These are phyloP conservation scores for Microascus cirrosus DNA, from an alignment of 2,329 filamentous ascomycete species.

Conservation along the genomic window DNA sequence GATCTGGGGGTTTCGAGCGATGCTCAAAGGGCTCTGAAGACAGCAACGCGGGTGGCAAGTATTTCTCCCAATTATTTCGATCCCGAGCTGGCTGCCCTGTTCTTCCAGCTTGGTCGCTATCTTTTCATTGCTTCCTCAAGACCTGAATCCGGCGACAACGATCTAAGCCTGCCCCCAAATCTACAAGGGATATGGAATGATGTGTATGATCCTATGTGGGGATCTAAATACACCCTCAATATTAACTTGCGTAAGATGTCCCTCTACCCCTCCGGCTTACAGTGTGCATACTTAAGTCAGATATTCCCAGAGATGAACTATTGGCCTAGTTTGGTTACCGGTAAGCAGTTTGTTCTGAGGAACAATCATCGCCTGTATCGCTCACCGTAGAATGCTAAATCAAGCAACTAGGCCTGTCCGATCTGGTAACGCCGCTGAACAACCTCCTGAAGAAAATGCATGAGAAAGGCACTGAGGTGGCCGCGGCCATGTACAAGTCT, in stretches of 20 bases:
- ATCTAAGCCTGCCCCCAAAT: conserved; percentile 23
- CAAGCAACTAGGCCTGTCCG: conserved; percentile 11
- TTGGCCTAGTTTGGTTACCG: conserved; percentile 15
- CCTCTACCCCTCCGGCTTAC: too few species aligned
- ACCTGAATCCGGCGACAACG: conserved; percentile 8
- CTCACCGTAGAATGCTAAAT: conserved; percentile 4
- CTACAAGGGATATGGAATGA: conserved; percentile 33
- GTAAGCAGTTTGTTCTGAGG: neutral
- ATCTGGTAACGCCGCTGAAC: conserved; percentile 25
- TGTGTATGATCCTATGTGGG: conserved; percentile 25
- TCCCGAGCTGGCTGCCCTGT: conserved; percentile 14
- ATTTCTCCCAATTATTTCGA: conserved; percentile 7
- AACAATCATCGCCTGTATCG: neutral
- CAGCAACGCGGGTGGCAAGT: conserved; percentile 3
- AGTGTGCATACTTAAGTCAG: neutral
- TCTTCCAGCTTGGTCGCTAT: conserved; percentile 21
- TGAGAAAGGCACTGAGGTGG: conserved; percentile 18
- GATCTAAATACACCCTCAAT: conserved; percentile 30
- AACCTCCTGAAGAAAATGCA: conserved; percentile 24
- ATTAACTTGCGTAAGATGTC: conserved; percentile 20
- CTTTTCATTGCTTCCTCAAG: conserved; percentile 19
- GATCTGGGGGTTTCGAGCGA: conserved; percentile 8
- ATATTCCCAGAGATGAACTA: conserved; percentile 22
- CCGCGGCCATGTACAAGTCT: conserved; percentile 19
- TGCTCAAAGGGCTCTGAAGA: conserved; percentile 7